Evolutionary conservation across 352 stramenopile species (phyloP), one percentile per base, ranked within the genome.

Genomic region (Phytophthora hybrid): DNA sequence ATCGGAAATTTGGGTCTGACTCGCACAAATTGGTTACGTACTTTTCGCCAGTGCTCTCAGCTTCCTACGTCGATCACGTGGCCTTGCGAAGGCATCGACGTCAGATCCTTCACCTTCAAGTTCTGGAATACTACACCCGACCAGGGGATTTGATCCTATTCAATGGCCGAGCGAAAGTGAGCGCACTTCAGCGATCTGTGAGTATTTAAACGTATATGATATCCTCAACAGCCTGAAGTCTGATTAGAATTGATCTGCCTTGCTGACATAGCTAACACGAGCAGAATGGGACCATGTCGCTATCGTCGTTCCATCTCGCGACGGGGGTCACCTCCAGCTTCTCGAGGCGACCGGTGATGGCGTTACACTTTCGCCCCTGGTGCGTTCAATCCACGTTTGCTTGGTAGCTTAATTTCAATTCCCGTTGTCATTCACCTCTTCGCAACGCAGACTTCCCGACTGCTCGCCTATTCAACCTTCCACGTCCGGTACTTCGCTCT

Each of bases 281-380:
- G 83, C 85, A 0, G 80, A 93, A 73, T 93, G 85, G 85, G 85
- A 93, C 39, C 85, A 93, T 54, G 78, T 91, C 9, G 85, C 71
- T 0, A 53, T 93, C 5, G 79, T 93, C 34, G 79, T 91, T 19
- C 77, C 72, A 29, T 61, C 71, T 10, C 19, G 64, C 23, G 67
- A 65, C 18, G 62, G 60, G 1, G 54, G 61, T 0, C 23, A 13
- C 3, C 77, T 88, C n/a, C 63, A 86, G 37, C 72, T 93, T 5
- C 67, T 93, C 0, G 85, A 93, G 39, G 85, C 83, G 16, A 93
- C 85, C 8, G 82, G 85, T 5, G 85, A 93, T 14, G 83, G 85
- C 1, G 85, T 93, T n/a, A 85, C 81, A 3, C 64, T 80, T 9
- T 74, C 81, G 11, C 80, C 83, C 3, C 71, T 93, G 37, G 85